phyloP scores from a whole-genome alignment of 2,329 filamentous ascomycete genomes.

The Aaosphaeria arxii region DNA sequence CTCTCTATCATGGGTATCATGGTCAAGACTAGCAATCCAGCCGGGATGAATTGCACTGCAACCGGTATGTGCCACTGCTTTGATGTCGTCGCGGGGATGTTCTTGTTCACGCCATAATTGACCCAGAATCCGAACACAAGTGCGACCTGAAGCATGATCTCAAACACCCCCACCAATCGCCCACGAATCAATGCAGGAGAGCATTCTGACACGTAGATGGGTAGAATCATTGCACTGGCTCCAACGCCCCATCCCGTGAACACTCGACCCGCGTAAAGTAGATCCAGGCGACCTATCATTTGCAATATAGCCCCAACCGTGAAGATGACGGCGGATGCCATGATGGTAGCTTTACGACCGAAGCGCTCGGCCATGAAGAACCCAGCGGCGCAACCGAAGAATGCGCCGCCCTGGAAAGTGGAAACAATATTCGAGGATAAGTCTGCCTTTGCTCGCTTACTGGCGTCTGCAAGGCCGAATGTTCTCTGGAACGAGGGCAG shows the following conservation, averaged over 20 bases:
- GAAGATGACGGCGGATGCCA: conserved; percentile 60
- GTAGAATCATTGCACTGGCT: conserved; percentile 52
- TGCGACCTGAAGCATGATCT: conserved; percentile 19
- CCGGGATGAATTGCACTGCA: conserved; percentile 17
- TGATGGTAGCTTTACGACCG: conserved; percentile 61
- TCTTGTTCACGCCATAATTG: conserved; percentile 16
- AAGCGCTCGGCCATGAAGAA: conserved; percentile 62
- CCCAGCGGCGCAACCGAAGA: conserved; percentile 70
- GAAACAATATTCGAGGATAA: conserved; percentile 71
- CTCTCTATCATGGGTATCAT: conserved; percentile 45
- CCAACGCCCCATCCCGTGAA: conserved; percentile 54
- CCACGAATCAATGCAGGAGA: conserved; percentile 58
- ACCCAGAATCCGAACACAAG: conserved; percentile 57
- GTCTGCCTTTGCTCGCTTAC: conserved; percentile 46
- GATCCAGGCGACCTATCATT: conserved; percentile 64
- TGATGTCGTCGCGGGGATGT: conserved; percentile 5
- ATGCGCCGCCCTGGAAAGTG: conserved; percentile 74
- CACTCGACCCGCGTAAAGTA: conserved; percentile 51
- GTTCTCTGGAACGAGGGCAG: conserved; percentile 64
- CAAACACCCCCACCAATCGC: conserved; percentile 49
- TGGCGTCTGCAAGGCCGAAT: conserved; percentile 59
- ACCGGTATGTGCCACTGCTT: conserved; percentile 17
- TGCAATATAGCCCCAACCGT: conserved; percentile 61
- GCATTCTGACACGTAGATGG: conserved; percentile 56
- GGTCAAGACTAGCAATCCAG: conserved; percentile 32